Percentiles rank a stretch among this genome's conserved stretches.
Evolutionary conservation across 306 rosid genomes (phyloP).

Genomic region (Biancaea sappan): DNA sequence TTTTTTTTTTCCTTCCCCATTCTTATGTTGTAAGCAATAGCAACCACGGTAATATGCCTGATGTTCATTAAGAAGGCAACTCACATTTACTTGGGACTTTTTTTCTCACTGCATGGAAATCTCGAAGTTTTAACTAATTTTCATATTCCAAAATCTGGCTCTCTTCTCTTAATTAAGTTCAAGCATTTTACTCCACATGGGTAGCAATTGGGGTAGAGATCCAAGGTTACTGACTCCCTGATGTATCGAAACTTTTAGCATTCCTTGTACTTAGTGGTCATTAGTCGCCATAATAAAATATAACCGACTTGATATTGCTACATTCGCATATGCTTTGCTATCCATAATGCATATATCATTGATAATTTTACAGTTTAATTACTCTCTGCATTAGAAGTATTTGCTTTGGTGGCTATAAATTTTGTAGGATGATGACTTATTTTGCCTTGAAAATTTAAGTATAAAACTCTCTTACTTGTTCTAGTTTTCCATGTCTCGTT

Average conservation of each 20-base stretch:
- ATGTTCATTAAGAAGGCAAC: background rate
- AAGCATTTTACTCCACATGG: background rate
- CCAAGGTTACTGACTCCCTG: background rate
- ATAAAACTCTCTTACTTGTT: background rate
- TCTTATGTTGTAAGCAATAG: background rate
- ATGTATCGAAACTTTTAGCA: background rate
- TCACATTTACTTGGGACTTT: background rate
- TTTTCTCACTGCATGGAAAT: background rate
- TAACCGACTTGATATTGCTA: background rate
- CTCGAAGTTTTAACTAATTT: background rate
- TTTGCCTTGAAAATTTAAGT: background rate
- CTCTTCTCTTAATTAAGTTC: background rate
- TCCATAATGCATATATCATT: background rate
- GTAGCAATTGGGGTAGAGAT: background rate
- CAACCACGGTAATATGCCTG: background rate
- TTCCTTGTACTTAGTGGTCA: background rate
- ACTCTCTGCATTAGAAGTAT: background rate
- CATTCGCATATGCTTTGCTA: background rate
- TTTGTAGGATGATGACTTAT: background rate
- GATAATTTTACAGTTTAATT: background rate
- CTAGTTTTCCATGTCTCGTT: slow-evolving; percentile 24
- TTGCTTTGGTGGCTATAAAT: background rate
- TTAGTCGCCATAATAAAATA: background rate
- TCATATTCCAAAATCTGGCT: background rate
- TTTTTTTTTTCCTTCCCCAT: too few species aligned